These are phyloP conservation scores for Syncephalastrum contaminatum DNA, from an alignment of 371 early-diverging fungal species.

Conservation along the genomic window DNA sequence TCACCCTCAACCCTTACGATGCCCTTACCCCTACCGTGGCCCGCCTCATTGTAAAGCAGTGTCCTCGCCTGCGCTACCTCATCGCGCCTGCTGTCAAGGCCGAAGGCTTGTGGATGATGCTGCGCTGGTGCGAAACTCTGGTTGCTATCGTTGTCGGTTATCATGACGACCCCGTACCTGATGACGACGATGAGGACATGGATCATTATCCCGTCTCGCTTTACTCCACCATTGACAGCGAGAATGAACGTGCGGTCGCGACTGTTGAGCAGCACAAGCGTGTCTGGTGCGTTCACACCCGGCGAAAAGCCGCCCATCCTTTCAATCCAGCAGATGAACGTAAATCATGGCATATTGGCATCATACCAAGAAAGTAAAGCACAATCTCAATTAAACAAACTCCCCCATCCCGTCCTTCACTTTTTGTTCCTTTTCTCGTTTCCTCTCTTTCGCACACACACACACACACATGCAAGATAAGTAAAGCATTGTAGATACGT, in stretches of 20 bases:
- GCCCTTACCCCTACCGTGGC: constrained; percentile 35
- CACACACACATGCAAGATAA: too few species aligned
- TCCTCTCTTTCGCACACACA: too few species aligned
- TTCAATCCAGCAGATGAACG: constrained; percentile 2
- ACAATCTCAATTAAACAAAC: too few species aligned
- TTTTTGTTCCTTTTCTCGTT: too few species aligned
- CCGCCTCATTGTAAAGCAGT: constrained; percentile 31
- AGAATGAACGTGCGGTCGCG: constrained; percentile 37
- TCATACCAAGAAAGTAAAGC: constrained; percentile 33
- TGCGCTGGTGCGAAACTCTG: constrained; percentile 40
- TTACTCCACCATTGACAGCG: constrained; percentile 12
- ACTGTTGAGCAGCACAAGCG: constrained; percentile 38
- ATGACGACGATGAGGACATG: constrained; percentile 23
- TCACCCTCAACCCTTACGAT: constrained; percentile 42
- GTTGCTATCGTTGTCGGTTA: constrained; percentile 36
- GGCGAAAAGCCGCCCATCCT: not conserved
- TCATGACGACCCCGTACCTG: constrained; percentile 10
- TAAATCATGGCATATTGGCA: constrained; percentile 49
- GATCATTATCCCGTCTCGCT: constrained; percentile 9
- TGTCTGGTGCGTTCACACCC: constrained; percentile 45
- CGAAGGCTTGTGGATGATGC: constrained; percentile 46
- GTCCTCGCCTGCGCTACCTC: constrained; percentile 40
- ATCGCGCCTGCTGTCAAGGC: constrained; percentile 41
- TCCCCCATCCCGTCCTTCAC: too few species aligned
- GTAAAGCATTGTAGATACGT: too few species aligned